Evolutionary conservation across 176 grass and related monocot species (phyloP), one percentile per base, ranked within the genome.

Genomic region (Aegilops bicornis): DNA sequence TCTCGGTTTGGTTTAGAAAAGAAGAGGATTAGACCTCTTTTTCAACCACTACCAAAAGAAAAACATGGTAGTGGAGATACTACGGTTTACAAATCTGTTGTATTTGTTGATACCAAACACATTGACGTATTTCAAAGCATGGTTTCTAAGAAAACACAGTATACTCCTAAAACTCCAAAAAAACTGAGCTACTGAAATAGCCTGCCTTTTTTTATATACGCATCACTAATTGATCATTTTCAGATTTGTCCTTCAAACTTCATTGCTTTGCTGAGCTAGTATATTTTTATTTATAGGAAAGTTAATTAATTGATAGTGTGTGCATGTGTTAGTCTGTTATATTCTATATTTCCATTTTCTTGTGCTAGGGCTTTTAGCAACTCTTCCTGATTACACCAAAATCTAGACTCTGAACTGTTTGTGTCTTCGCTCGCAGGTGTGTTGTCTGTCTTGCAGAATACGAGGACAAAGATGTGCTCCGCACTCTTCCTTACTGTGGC

Each of bases 361-460:
- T 9, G 56, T 59, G 56, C 20, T 59, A 58, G 19, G 0, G 22
- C 22, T 9, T 59, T 20, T 59, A 59, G 56, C 56, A 59, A 59
- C 8, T 59, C 19, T 59, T 59, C 19, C 56, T 30, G 1, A 3
- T 68, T 77, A 4, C 20, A 11, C 62, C 72, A 61, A 79, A 52
- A 17, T 16, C 7, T 77, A 47, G 14, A 70, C 23, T 64, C 86
- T 82, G 10, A 85, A 84, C 16, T 43, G 10, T 14, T 59, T 27
- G 8, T 37, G 40, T 83, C 35, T 17, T 73, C 52, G 17, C 37
- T 89, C n/a, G 31, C 89, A 95, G 81, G 89, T 90, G 83, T 25
- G 24, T 91, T 5, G 80, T 98, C 11, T 98, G 96, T 86, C 90
- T 98, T 59, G 91, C 88, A 33, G 94, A 98, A 35, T 97, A 97